A percentile compares a stretch with the other conserved stretches of the same genome.
These are phyloP conservation scores for Pleurotus djamor DNA, from an alignment of 768 basidiomycete genomes.

Conservation along the genomic window DNA sequence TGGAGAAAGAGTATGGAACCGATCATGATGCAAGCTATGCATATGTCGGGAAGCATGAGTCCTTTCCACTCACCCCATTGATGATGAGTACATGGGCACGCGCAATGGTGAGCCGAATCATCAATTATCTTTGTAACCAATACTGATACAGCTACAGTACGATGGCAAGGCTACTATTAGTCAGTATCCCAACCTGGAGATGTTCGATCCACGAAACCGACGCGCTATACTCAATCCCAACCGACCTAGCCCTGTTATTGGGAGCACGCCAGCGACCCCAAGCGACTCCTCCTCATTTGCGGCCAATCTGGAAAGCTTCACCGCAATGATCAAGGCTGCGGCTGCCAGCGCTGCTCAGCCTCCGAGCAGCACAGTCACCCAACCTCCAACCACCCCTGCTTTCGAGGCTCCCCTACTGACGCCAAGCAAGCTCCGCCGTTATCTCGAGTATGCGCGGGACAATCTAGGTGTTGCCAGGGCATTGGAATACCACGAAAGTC, in stretches of 20 bases:
- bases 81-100: slow-evolving; percentile 15
- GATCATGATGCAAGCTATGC: slow-evolving; percentile 11
- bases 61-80: slow-evolving; percentile 9
- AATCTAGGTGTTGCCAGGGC: background rate
- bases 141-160: background rate
- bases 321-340: background rate
- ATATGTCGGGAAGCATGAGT: slow-evolving; percentile 6
- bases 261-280: background rate
- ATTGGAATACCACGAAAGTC: background rate
- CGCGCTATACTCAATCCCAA: background rate
- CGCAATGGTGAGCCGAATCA: slow-evolving; percentile 12
- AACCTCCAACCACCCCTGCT: too few relatives aligned
- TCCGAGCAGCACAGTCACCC: too few relatives aligned
- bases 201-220: background rate
- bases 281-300: background rate
- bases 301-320: background rate
- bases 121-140: background rate
- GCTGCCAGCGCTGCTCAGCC: too few relatives aligned
- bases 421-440: background rate
- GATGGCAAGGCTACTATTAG: background rate
- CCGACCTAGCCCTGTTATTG: background rate
- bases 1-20: slow-evolving; percentile 13
- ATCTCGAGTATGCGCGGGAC: background rate
- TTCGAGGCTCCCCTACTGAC: background rate
- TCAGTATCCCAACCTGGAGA: background rate